A percentile compares a stretch with the other conserved stretches of the same genome.
Conservation (phyloP, 352 stramenopile genomes). For the Pythium plurisporium region DNA sequence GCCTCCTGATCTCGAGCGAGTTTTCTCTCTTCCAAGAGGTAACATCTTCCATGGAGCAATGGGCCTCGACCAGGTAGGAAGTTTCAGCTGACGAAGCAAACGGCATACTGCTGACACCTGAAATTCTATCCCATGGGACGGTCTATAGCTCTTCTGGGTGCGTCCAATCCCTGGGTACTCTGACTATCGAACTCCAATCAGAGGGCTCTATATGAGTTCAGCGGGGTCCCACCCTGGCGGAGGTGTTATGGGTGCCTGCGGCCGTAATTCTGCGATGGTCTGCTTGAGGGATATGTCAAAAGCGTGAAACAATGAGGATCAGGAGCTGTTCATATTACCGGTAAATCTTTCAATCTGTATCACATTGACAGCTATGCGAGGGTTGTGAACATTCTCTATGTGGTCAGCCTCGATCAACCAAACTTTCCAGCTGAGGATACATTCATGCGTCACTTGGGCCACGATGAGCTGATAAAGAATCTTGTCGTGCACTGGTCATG, state of each 20-base stretch:
- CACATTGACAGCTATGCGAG: too few species aligned
- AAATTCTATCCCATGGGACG: too few species aligned
- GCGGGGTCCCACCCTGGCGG: constrained; percentile 85
- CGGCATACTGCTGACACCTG: too few species aligned
- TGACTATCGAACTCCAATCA: constrained; percentile 78
- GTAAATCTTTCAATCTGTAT: too few species aligned
- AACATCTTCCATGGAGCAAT: constrained; percentile 92
- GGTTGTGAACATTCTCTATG: too few species aligned
- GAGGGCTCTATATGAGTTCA: constrained; percentile 80
- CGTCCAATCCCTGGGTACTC: constrained; percentile 79
- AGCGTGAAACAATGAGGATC: too few species aligned
- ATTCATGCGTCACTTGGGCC: too few species aligned
- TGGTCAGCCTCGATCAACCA: too few species aligned
- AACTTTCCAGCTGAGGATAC: too few species aligned
- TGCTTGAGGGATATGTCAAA: constrained; percentile 60
- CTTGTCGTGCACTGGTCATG: neutral
- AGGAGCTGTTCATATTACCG: too few species aligned
- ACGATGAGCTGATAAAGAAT: neutral
- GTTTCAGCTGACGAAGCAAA: neutral
- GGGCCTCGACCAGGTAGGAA: constrained; percentile 76
- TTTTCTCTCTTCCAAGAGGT: constrained; percentile 83
- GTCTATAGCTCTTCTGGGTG: constrained; percentile 76
- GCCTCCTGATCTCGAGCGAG: constrained; percentile 80
- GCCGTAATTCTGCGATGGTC: constrained; percentile 76
- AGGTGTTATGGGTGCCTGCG: constrained; percentile 89